Evolutionary conservation across 2,329 filamentous ascomycete genomes (phyloP).

Genomic region (Alternaria gansuensis): DNA sequence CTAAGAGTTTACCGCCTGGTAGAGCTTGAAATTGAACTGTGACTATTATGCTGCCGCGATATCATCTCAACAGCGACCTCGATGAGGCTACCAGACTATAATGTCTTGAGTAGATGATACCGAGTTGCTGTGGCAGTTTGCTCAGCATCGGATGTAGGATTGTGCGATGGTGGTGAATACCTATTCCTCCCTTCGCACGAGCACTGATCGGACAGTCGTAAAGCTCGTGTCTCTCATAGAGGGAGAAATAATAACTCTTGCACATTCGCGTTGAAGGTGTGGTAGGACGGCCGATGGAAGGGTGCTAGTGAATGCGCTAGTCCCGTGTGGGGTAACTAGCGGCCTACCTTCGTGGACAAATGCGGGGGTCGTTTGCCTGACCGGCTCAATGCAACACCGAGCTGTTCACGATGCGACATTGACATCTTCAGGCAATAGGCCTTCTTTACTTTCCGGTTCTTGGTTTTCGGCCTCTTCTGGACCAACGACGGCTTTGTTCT

Average conservation of each 20-base stretch:
- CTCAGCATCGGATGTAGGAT: no score
- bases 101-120: neutral
- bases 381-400: slow-evolving; percentile 9
- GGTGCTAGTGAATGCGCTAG: neutral
- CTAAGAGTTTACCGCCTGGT: rapidly evolving
- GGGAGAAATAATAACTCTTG: no score
- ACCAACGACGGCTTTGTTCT: neutral
- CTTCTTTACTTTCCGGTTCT: neutral
- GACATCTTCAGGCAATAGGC: neutral
- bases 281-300: neutral
- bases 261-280: neutral
- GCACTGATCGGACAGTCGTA: neutral
- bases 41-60: neutral
- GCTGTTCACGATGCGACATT: neutral
- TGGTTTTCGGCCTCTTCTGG: neutral
- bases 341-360: slow-evolving; percentile 8
- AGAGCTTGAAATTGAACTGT: neutral
- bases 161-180: no score
- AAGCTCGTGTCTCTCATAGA: neutral
- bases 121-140: no score
- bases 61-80: neutral
- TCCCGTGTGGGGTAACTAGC: slow-evolving; percentile 8
- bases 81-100: neutral
- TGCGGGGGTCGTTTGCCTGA: neutral
- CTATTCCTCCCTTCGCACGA: no score